Evolutionary conservation across 441 rosid genomes (phyloP).

Genomic region (Cnidoscolus chayamansa): DNA sequence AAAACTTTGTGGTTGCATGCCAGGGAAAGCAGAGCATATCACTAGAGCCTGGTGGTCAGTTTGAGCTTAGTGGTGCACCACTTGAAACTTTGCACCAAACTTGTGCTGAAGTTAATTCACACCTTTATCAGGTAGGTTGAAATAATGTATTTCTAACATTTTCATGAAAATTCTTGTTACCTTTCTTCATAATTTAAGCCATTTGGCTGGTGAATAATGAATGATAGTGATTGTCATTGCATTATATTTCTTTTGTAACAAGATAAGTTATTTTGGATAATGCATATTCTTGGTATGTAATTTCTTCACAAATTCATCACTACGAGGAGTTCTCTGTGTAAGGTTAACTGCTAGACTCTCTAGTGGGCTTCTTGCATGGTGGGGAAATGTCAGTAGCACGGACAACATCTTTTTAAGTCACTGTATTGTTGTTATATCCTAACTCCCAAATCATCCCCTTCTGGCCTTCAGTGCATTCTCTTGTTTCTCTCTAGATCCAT

Average conservation of each 20-base stretch:
- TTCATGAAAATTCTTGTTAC: constrained; percentile 9
- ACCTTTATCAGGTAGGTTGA: constrained; percentile 83
- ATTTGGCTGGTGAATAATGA: neutral
- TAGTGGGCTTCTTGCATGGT: neutral
- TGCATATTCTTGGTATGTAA: neutral
- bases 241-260: neutral
- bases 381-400: neutral
- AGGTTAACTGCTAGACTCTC: neutral
- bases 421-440: no score
- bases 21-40: constrained; percentile 99
- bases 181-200: constrained; percentile 8
- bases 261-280: neutral
- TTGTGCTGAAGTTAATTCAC: constrained; percentile 98
- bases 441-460: neutral
- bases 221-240: neutral
- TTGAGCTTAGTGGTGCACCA: constrained; percentile 99
- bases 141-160: neutral
- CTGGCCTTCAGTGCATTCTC: neutral
- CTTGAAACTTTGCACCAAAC: constrained; percentile 98
- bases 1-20: constrained; percentile 21
- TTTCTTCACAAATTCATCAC: neutral
- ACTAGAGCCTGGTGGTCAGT: constrained; percentile 97
- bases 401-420: neutral
- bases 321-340: neutral
- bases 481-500: neutral